phyloP scores from a whole-genome alignment of 768 basidiomycete species.

The Leucosporidium creatinivorum region DNA sequence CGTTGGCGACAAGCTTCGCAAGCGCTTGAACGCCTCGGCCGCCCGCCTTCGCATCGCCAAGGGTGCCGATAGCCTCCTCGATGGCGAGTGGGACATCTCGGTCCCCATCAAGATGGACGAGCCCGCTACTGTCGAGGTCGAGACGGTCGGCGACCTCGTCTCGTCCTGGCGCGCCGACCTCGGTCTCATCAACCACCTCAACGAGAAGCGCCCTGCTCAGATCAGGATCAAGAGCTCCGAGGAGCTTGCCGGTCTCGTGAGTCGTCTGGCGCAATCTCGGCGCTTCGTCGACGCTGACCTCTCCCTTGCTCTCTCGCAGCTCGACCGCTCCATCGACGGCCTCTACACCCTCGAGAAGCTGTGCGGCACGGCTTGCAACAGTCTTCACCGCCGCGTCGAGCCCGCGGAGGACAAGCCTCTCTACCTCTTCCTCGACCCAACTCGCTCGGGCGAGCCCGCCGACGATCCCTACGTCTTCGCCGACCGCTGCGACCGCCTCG shows the following conservation, averaged over 20 bases:
- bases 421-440: conserved; percentile 70
- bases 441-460: conserved; percentile 62
- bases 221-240: conserved; percentile 54
- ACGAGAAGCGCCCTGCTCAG: conserved; percentile 59
- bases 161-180: conserved; percentile 79
- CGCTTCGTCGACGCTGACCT: neutral
- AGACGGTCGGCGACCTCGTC: conserved; percentile 53
- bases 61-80: conserved; percentile 45
- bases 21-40: conserved; percentile 64
- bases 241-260: conserved; percentile 9
- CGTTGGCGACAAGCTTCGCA: conserved; percentile 71
- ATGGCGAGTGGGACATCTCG: conserved; percentile 53
- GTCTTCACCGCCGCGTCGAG: conserved; percentile 63
- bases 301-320: conserved; percentile 24
- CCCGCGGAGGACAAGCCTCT: conserved; percentile 47
- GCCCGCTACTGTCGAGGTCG: neutral
- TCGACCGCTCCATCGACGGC: conserved; percentile 78
- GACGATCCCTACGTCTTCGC: conserved; percentile 83
- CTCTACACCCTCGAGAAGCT: conserved; percentile 68
- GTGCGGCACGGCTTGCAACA: conserved; percentile 80
- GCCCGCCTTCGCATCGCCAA: conserved; percentile 53
- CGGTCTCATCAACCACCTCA: conserved; percentile 59
- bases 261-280: neutral
- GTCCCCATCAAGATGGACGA: conserved; percentile 49
- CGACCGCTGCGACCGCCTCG: conserved; percentile 64